Percentiles rank a stretch among this genome's conserved stretches.
Conservation (phyloP, 768 basidiomycete genomes). For the Artomyces pyxidatus region DNA sequence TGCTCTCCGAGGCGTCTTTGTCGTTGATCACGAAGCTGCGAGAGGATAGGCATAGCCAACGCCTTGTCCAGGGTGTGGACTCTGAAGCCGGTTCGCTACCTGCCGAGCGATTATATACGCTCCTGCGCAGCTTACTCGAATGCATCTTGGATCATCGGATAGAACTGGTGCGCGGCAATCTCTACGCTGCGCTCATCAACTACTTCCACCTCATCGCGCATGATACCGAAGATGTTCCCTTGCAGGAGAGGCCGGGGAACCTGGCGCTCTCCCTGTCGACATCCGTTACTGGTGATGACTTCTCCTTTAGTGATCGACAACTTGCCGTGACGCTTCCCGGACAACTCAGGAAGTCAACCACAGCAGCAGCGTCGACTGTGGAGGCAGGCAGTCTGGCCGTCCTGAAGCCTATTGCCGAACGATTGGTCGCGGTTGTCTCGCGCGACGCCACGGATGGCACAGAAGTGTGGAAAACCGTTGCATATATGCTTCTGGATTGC, state of each 20-base stretch:
- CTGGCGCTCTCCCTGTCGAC: constrained; percentile 1
- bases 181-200: constrained; percentile 89
- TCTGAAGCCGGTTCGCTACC: constrained; percentile 63
- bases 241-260: background rate
- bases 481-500: constrained; percentile 84
- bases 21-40: constrained; percentile 84
- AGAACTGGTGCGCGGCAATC: constrained; percentile 85
- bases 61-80: constrained; percentile 59
- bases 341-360: constrained; percentile 9
- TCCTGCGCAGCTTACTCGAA: constrained; percentile 68
- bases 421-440: constrained; percentile 62
- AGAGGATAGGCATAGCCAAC: constrained; percentile 68
- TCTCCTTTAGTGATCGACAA: constrained; percentile 6
- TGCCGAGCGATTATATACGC: constrained; percentile 65
- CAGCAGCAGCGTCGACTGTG: constrained; percentile 32
- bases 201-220: constrained; percentile 66
- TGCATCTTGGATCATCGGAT: constrained; percentile 69
- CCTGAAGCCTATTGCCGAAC: constrained; percentile 63
- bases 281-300: constrained; percentile 11
- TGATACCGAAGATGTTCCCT: constrained; percentile 9
- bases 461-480: constrained; percentile 95
- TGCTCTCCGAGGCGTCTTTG: constrained; percentile 76
- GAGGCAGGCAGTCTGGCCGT: constrained; percentile 56
- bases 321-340: constrained; percentile 21
- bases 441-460: constrained; percentile 93